These are phyloP conservation scores for Lachnellula hyalina DNA, from an alignment of 2,329 filamentous ascomycete genomes.

Conservation along the genomic window DNA sequence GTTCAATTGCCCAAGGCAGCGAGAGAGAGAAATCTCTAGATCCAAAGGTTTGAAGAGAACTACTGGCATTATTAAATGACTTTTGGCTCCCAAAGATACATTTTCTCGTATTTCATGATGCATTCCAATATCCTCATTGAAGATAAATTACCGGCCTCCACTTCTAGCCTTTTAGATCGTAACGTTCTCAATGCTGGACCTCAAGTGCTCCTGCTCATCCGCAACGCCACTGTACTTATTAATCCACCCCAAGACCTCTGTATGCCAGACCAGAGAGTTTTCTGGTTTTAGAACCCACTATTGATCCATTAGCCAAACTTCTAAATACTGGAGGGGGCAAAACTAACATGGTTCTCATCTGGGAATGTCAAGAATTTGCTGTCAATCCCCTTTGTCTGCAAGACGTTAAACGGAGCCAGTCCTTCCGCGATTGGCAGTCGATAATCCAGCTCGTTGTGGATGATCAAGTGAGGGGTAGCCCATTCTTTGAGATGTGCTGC, in stretches of 20 bases:
- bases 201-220: slow-evolving; percentile 20
- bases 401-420: slow-evolving; percentile 56
- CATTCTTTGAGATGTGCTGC: slow-evolving; percentile 45
- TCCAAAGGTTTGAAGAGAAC: too few species aligned
- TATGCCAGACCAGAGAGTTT: slow-evolving; percentile 87
- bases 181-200: slow-evolving; percentile 7
- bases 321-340: neutral
- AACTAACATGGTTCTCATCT: slow-evolving; percentile 57
- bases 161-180: neutral
- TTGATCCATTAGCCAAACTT: neutral
- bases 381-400: slow-evolving; percentile 56
- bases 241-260: slow-evolving; percentile 75
- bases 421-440: slow-evolving; percentile 80
- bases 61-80: too few species aligned
- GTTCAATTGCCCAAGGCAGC: too few species aligned
- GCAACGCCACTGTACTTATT: slow-evolving; percentile 53
- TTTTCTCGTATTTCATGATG: neutral
- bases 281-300: slow-evolving; percentile 86
- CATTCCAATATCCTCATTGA: neutral
- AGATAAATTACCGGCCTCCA: neutral
- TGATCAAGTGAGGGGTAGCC: slow-evolving; percentile 77
- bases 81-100: too few species aligned
- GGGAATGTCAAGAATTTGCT: slow-evolving; percentile 62
- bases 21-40: too few species aligned
- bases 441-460: slow-evolving; percentile 89